Base-by-base conservation (phyloP, 2,329 filamentous ascomycete genomes). In the Penicillium concentricum region DNA sequence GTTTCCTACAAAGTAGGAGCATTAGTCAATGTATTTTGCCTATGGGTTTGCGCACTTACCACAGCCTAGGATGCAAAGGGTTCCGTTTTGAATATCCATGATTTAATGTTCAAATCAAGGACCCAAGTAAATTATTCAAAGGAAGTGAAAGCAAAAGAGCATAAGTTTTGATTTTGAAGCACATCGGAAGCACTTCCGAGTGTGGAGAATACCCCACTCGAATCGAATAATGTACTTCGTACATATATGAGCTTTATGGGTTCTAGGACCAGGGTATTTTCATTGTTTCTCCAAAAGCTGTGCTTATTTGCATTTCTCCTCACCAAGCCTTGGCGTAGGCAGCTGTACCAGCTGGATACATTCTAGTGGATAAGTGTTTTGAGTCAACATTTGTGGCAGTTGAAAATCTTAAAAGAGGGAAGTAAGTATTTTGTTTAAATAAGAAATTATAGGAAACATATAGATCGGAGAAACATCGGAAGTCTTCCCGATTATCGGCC, bases 1-100 rank as follows among this genome's bases (percentile, higher is more conserved):
- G 39, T 77, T 77, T 48, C 75, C 75, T 77, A 32, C 18, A 13
- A 15, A 26, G 24, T 26, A 28, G 18, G 13, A 5, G 16, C 1
- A 20, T 56, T 34, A 58, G 39, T 47, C 18, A 38, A 37, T 54
- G 38, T 42, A 24, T 28, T 43, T 20, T 13, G 4, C 12, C 12
- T 38, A 7, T 39, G 9, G 7, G 20, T 5, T 18, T 35, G 18
- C 10, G 10, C 3, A 54, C 57, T 58, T 43, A 65, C 63, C 63
- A 44, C 63, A 66, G 15, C 63, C 63, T 30, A 66, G 37, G 9
- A 64, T 56, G 45, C 62, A 64, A 30, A 66, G 50, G 2, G 61
- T 64, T 41, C 45, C 44, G 8, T 45, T 52, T 16, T 63, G 49
- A 18, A 39, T 24, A 16, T 61, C 28, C 63, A 64, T 64, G 16